Percentiles rank a stretch among this genome's conserved stretches.
phyloP scores from a whole-genome alignment of 176 grass and related monocot genomes.

The Cenchrus fungigraminus region DNA sequence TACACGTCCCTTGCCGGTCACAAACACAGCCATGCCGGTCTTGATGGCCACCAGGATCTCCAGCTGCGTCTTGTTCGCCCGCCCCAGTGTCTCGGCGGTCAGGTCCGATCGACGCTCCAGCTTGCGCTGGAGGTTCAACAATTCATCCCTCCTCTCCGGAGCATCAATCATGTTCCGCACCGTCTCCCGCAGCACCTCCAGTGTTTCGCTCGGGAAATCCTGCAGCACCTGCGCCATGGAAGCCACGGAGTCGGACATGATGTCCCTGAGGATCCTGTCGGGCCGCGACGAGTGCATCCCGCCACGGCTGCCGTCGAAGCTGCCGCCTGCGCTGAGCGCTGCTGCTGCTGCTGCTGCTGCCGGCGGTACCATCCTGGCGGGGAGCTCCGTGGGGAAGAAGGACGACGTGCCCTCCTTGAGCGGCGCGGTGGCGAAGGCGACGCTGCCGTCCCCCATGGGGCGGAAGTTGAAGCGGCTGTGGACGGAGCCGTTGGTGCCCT shows the following conservation, averaged over 20 bases:
- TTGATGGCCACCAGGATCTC: conserved; percentile 92
- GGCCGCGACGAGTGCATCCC: conserved; percentile 48
- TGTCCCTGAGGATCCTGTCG: conserved; percentile 68
- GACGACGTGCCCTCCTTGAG: conserved; percentile 60
- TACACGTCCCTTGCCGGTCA: conserved; percentile 64
- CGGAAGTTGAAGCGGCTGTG: conserved; percentile 93
- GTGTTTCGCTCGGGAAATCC: conserved; percentile 64
- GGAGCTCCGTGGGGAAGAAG: conserved; percentile 88
- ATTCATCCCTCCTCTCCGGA: conserved; percentile 81
- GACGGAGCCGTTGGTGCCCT: conserved; percentile 97
- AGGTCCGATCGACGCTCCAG: conserved; percentile 79
- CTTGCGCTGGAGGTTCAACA: conserved; percentile 72
- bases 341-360: background rate
- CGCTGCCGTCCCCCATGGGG: conserved; percentile 89
- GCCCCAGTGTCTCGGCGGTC: conserved; percentile 57
- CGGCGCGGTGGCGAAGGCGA: conserved; percentile 68
- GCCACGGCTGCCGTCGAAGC: conserved; percentile 66
- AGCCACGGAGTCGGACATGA: conserved; percentile 64
- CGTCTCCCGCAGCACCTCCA: conserved; percentile 65
- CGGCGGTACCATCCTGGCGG: conserved; percentile 51
- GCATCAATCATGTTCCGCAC: conserved; percentile 59
- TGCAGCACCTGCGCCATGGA: conserved; percentile 70
- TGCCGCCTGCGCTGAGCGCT: conserved; percentile 47
- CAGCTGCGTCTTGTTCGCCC: conserved; percentile 74
- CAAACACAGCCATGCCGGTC: conserved; percentile 60